A percentile compares a stretch with the other conserved stretches of the same genome.
Conservation (phyloP, 2,329 filamentous ascomycete genomes). For the Camptophora hylomeconis region DNA sequence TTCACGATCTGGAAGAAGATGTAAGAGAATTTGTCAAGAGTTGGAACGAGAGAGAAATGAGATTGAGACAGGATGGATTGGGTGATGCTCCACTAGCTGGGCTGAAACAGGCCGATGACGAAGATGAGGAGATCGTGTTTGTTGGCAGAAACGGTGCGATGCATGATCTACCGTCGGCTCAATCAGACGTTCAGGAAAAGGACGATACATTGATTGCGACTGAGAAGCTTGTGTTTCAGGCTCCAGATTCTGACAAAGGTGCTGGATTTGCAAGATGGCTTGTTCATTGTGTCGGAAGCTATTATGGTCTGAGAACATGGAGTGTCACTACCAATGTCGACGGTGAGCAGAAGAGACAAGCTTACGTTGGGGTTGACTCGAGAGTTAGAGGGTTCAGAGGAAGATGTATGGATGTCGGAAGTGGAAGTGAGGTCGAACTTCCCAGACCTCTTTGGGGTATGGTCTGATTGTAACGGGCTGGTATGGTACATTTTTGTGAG, state of each 20-base stretch:
- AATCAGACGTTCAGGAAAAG: conserved; percentile 34
- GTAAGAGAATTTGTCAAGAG: conserved; percentile 60
- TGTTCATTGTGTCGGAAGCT: conserved; percentile 79
- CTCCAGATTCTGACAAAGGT: conserved; percentile 57
- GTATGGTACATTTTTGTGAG: no score
- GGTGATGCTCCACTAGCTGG: conserved; percentile 27
- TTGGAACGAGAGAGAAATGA: conserved; percentile 42
- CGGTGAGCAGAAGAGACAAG: conserved; percentile 35
- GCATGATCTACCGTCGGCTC: conserved; percentile 17
- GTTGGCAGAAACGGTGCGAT: conserved; percentile 57
- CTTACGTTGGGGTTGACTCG: conserved; percentile 59
- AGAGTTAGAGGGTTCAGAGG: conserved; percentile 29
- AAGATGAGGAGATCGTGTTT: conserved; percentile 86
- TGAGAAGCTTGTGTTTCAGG: conserved; percentile 68
- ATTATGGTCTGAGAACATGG: conserved; percentile 79
- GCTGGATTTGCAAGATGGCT: conserved; percentile 88
- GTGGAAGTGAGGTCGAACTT: conserved; percentile 17
- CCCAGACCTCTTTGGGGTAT: conserved; percentile 23
- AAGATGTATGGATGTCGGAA: conserved; percentile 15
- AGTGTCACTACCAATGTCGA: conserved; percentile 38
- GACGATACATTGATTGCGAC: no score
- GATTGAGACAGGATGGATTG: conserved; percentile 31
- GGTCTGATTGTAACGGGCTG: no score
- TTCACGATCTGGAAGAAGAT: conserved; percentile 74
- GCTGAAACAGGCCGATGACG: conserved; percentile 28